Evolutionary conservation across 208 protist genomes (phyloP), one percentile per base, ranked within the genome.

Genomic region (Wallacemonas sp.): DNA sequence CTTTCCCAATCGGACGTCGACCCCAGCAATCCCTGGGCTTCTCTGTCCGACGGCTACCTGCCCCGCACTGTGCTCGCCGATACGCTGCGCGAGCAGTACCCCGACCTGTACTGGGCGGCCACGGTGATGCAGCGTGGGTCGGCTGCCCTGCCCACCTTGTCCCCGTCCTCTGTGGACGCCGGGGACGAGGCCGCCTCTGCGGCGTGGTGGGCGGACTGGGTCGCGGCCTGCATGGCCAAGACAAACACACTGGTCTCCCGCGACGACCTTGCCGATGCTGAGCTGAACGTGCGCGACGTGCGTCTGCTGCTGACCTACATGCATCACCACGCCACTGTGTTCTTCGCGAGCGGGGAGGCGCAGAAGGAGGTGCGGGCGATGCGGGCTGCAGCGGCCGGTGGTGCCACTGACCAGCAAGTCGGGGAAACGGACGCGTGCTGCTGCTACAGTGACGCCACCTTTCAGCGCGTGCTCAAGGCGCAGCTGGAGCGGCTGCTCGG

Each of bases 231-330:
- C 26, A 52, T 80, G 8, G 4, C 52, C 12, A 34, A 56, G 26
- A 48, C 64, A 19, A 87, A 85, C 55, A 54, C n/a, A 21, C 41
- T 72, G 27, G 65, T 82, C 29, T 54, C 72, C 30, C 80, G 74
- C 41, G 55, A 34, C n/a, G 74, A 85, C 38, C 64, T 84, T 2
- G 67, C 52, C 54, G 74, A 61, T 16, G 61, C 56, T 43, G 76
- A 84, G 61, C 46, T 90, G 41, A 80, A 87, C 67, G 55, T 44
- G 55, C 64, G 68, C 23, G 80, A 86, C 60, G 61, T 86, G 19
- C 80, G 80, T 26, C 84, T 80, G 33, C 38, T 84, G 0, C 46
- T 90, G n/a, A 44, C 72, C 33, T 87, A 79, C 57, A 70, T 87
- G n/a, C 78, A 86, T 33, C 71, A 77, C 44, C 75, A 81, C 55